phyloP scores from a whole-genome alignment of 441 rosid species.

The Croton laevigatus region DNA sequence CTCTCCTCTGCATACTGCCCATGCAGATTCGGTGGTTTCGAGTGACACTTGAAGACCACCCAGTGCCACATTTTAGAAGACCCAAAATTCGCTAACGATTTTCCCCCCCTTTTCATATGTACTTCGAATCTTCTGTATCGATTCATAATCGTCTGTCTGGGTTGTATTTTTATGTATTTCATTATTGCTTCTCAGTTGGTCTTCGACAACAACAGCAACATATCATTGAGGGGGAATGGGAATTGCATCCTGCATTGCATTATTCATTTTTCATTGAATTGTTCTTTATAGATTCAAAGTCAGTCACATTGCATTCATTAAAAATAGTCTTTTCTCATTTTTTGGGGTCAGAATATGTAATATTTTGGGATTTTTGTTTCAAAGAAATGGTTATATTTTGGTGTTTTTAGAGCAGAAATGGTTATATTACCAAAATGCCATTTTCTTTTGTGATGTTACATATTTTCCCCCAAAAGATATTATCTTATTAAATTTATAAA shows the following conservation, averaged over 20 bases:
- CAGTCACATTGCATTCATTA: conserved; percentile 34
- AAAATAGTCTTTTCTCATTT: not conserved
- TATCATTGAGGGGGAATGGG: conserved; percentile 24
- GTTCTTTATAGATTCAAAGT: conserved; percentile 19
- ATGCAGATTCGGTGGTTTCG: conserved; percentile 8
- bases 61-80: conserved; percentile 20
- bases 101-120: not conserved
- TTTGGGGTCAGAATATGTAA: conserved; percentile 7
- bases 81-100: conserved; percentile 20
- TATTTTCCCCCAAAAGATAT: too few species aligned
- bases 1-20: conserved; percentile 14
- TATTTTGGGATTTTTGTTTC: conserved; percentile 9
- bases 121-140: conserved; percentile 20
- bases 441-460: conserved; percentile 14
- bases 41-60: conserved; percentile 22
- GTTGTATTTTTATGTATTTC: conserved; percentile 19
- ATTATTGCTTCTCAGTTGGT: conserved; percentile 16
- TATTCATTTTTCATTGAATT: not conserved
- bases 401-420: conserved; percentile 2
- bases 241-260: conserved; percentile 37
- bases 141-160: conserved; percentile 20
- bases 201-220: conserved; percentile 7
- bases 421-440: conserved; percentile 14
- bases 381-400: too few species aligned
- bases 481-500: too few species aligned